These are phyloP conservation scores for Corynascus novoguineensis DNA, from an alignment of 495 filamentous ascomycete species.

Conservation along the genomic window DNA sequence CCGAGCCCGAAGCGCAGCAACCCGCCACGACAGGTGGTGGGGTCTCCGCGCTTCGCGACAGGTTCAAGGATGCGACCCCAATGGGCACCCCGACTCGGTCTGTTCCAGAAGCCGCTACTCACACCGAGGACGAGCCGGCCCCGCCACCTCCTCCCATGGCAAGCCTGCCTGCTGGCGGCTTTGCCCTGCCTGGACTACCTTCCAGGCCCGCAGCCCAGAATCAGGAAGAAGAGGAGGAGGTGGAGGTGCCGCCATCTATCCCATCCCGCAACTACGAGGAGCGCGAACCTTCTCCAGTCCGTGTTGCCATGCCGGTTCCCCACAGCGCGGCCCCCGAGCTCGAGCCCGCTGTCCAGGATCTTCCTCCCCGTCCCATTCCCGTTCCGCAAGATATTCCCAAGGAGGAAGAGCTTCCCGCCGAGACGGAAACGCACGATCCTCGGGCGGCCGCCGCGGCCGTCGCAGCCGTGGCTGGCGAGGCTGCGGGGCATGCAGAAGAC, in stretches of 20 bases:
- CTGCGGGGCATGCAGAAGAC: conserved; percentile 20
- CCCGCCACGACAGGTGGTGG: conserved; percentile 47
- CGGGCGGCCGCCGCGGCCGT: conserved; percentile 58
- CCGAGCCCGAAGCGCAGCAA: conserved; percentile 34
- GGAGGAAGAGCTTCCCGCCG: conserved; percentile 60
- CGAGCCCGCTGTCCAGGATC: conserved; percentile 44
- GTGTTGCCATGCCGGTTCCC: conserved; percentile 79
- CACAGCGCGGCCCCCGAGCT: conserved; percentile 51
- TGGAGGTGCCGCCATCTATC: conserved; percentile 41
- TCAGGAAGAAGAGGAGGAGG: conserved; percentile 44
- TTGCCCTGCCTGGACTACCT: conserved; percentile 72
- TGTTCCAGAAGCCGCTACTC: conserved; percentile 32
- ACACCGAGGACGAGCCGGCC: conserved; percentile 38
- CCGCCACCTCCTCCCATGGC: conserved; percentile 56
- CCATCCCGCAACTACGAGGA: conserved; percentile 28
- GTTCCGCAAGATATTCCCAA: conserved; percentile 56
- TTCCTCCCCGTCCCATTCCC: conserved; percentile 43
- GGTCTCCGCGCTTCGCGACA: conserved; percentile 66
- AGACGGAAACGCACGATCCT: conserved; percentile 55
- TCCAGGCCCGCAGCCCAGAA: conserved; percentile 50
- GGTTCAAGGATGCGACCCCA: conserved; percentile 63
- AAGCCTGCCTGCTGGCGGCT: conserved; percentile 57
- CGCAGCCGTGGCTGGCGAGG: conserved; percentile 20
- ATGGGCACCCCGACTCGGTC: conserved; percentile 54
- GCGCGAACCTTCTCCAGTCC: conserved; percentile 61